phyloP scores from a whole-genome alignment of 2,329 filamentous ascomycete genomes.

The Grosmannia huntii region DNA sequence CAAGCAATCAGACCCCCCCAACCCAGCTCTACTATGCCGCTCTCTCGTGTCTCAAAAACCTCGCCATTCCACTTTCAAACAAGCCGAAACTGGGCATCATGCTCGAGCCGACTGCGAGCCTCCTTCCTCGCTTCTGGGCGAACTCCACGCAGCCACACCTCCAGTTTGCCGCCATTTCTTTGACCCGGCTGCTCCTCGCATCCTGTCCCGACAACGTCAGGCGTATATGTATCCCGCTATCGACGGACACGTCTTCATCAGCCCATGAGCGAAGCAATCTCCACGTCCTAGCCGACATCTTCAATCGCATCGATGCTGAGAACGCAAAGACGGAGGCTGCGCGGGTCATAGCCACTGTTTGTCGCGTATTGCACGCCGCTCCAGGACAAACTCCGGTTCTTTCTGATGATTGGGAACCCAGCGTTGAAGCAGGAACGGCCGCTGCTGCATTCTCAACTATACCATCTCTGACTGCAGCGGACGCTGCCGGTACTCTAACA shows the following conservation, averaged over 20 bases:
- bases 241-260: constrained; percentile 22
- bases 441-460: too few relatives aligned
- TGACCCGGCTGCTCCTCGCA: constrained; percentile 42
- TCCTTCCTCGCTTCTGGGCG: constrained; percentile 41
- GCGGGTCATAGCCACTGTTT: constrained; percentile 37
- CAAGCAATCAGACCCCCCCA: constrained; percentile 11
- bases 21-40: constrained; percentile 41
- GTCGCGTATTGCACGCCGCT: constrained; percentile 39
- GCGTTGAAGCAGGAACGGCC: too few relatives aligned
- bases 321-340: constrained; percentile 49
- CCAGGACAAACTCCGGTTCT: constrained; percentile 11
- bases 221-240: constrained; percentile 30
- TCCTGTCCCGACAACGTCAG: constrained; percentile 39
- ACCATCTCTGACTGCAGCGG: too few relatives aligned
- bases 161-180: constrained; percentile 46
- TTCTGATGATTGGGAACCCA: constrained; percentile 21
- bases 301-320: constrained; percentile 31
- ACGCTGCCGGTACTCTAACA: too few relatives aligned
- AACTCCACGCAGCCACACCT: constrained; percentile 39
- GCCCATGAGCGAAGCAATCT: constrained; percentile 22
- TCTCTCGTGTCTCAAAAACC: constrained; percentile 51
- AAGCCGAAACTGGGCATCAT: constrained; percentile 37
- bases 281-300: constrained; percentile 26
- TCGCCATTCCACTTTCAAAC: constrained; percentile 44
- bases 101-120: constrained; percentile 22